Evolutionary conservation across 2,329 filamentous ascomycete species (phyloP).

Genomic region (Stemphylium lycopersici): DNA sequence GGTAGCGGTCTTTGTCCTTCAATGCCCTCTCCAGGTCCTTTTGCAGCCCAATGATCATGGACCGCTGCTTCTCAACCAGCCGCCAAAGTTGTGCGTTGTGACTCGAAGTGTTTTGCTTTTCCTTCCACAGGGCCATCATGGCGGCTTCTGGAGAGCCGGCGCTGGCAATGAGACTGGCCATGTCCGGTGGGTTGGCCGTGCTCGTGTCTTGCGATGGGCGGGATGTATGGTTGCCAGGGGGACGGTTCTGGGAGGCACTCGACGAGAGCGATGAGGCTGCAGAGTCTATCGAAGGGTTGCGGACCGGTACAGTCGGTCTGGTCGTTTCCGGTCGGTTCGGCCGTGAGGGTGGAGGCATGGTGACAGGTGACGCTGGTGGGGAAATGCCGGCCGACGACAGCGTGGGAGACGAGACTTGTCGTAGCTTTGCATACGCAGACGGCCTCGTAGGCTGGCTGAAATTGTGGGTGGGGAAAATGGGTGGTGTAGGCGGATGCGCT

Average conservation of each 20-base stretch:
- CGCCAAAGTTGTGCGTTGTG: constrained; percentile 96
- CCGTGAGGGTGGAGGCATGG: constrained; percentile 46
- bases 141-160: constrained; percentile 90
- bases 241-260: constrained; percentile 56
- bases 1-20: constrained; percentile 94
- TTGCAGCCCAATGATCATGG: constrained; percentile 91
- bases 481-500: constrained; percentile 15
- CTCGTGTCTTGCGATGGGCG: constrained; percentile 61
- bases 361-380: constrained; percentile 43
- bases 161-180: constrained; percentile 77
- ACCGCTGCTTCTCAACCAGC: constrained; percentile 92
- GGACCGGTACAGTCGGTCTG: constrained; percentile 53
- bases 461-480: constrained; percentile 17
- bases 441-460: constrained; percentile 28
- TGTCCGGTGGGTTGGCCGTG: constrained; percentile 71
- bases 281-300: constrained; percentile 91
- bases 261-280: constrained; percentile 72
- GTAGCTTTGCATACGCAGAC: constrained; percentile 42
- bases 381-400: constrained; percentile 38
- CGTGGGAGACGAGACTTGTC: constrained; percentile 46
- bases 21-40: constrained; percentile 89
- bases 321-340: constrained; percentile 41
- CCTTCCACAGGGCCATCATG: constrained; percentile 84
- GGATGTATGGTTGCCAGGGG: constrained; percentile 62
- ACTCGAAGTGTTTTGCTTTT: constrained; percentile 85